Evolutionary conservation across 2,329 filamentous ascomycete species (phyloP), one percentile per base, ranked within the genome.

Genomic region (Orbilia blumenaviensis): DNA sequence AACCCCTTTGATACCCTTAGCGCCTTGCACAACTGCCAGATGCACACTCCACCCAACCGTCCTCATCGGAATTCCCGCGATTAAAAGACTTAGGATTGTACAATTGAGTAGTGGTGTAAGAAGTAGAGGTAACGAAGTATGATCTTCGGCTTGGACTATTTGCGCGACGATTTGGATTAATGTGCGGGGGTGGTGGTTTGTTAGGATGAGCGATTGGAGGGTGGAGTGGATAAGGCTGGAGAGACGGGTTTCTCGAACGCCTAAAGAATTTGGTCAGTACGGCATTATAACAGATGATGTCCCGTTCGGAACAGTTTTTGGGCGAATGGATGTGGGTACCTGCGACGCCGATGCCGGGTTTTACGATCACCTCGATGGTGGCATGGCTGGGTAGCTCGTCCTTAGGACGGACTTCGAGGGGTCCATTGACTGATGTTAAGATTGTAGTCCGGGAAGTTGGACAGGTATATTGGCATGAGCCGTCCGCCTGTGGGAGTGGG

Each of bases 371-470:
- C 83, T 98, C 95, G 78, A 99, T 86, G 58, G 91, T 89, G 27
- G 94, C 93, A 84, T 97, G 93, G 83, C 96, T 94, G 6, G 95
- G 91, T 79, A 95, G 89, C 83, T 98, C 93, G 82, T 99, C 94
- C 80, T 92, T 89, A 80, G 94, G 89, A 80, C 90, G 89, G 14
- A 94, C 92, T 84, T 99, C 95, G 79, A 98, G 89, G 14, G 95
- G 95, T 0, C 94, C 95, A 83, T 97, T 98, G 79, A 96, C 93
- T 12, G 92, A 90, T 67, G 91, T 92, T 64, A 96, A 88, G 78
- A 98, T 88, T 48, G 90, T 90, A 83, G 93, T 96, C 80, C 90
- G 87, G 1, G 91, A 89, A 27, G 66, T 71, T 6, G 72, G 64
- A 32, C 72, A 76, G 48, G 73, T 77, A 82, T 92, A 93, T 8